Evolutionary conservation across 768 basidiomycete species (phyloP), one percentile per base, ranked within the genome.

Genomic region (Boletus patriciae): DNA sequence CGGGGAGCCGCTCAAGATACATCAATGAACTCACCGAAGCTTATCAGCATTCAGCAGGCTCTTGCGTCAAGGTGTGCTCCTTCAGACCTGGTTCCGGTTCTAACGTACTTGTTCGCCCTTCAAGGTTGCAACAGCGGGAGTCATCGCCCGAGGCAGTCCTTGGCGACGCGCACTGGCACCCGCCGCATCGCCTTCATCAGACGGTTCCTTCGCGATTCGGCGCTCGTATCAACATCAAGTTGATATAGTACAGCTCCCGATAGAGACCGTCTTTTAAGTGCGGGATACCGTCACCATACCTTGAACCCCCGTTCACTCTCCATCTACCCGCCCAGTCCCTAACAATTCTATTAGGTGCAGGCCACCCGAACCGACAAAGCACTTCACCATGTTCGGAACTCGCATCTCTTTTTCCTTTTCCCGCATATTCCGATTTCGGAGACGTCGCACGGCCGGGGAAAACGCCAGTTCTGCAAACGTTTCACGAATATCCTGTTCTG

Each of bases 371-470:
- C n/a, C 37, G 12, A 47, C 46, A 31, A 23, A 23, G 43, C 11
- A 0, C 12, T 18, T 1, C 21, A 41, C 12, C 25, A 68, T 67
- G 67, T 60, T 65, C 34, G 33, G 34, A 10, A 15, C n/a, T 29
- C 62, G 65, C 33, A 43, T 67, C 27, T 60, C 59, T 3, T 54
- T 61, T 3, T 31, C 54, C 3, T 40, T 70, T 19, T 38, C 55
- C 13, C 68, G 61, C 38, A 16, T 67, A 5, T 61, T 69, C 37
- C 61, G 63, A 45, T 29, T 62, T 34, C 54, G 57, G 11, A 51
- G 15, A 31, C 61, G 65, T 48, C 57, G 58, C 9, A 38, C 37
- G 46, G 18, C 46, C 31, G 56, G 57, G 7, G 34, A n/a, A 15
- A 34, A 23, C 4, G 16, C 15, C 48, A 19, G 23, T 19, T 27